Evolutionary conservation across 2,329 filamentous ascomycete species (phyloP), one percentile per base, ranked within the genome.

Genomic region (Amphichorda felina): DNA sequence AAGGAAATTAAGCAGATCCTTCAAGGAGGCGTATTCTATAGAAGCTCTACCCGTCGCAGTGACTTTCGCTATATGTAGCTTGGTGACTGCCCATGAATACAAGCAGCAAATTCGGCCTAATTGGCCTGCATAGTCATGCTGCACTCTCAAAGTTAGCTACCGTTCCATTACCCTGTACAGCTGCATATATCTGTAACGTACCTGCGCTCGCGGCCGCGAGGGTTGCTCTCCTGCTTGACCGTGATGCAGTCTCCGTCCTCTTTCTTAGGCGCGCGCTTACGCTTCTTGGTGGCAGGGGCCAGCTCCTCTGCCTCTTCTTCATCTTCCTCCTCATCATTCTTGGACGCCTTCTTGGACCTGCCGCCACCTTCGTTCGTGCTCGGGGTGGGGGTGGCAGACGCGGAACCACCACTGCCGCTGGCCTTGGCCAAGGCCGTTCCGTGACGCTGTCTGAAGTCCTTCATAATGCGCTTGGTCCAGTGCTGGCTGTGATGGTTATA

Each of bases 401-500:
- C 9, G 26, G 26, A 27, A 10, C 15, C 26, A 31, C 29, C 29
- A 8, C 8, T 8, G n/a, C 28, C 21, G 8, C 28, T 21, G 19
- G 34, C 25, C 15, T 35, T 36, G 18, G 36, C 18, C 11, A 32
- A 6, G 2, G 31, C 38, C 14, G 39, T 36, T 26, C 44, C 47
- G 35, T 50, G 44, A 10, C 54, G 54, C 14, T 34, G 35, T 27
- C 50, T 54, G 45, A 57, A 59, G 6, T 56, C 47, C 26, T 49
- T 54, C 40, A 60, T 44, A 41, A 63, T 54, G 15, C 43, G 41
- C 43, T 63, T 63, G 42, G 48, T 50, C 43, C 57, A 61, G 32
- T 57, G 58, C 43, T 63, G 59, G 3, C 59, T 63, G 29, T 14
- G 11, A n/a, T 14, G 13, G 18, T n/a, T 18, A 13, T 25, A 17